Conservation (phyloP, 2,329 filamentous ascomycete species). For the Ophiostoma angusticollis region DNA sequence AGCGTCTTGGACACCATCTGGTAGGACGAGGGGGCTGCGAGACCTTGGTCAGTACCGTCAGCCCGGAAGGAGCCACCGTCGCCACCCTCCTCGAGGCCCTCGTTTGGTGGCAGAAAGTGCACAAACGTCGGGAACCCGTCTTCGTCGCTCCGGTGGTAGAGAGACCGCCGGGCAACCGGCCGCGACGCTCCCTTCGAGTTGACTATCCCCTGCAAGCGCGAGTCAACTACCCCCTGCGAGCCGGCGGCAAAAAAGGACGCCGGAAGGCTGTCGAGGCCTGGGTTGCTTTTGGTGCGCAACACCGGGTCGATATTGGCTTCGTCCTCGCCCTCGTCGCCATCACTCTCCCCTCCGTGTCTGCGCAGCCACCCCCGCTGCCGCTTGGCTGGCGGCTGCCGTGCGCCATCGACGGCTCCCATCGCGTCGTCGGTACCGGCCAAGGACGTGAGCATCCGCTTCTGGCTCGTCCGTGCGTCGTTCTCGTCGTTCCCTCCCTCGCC, state of each 20-base stretch:
- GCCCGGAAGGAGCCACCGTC: background rate
- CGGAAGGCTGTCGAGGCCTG: slow-evolving; percentile 12
- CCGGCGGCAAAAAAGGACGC: slow-evolving; percentile 7
- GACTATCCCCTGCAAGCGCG: no score
- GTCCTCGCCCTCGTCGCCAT: background rate
- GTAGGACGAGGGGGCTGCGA: slow-evolving; percentile 2
- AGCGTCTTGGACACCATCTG: slow-evolving; percentile 1
- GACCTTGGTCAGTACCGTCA: background rate
- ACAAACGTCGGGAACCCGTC: background rate
- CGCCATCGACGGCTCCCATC: no score
- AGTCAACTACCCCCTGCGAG: no score
- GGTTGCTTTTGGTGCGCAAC: slow-evolving; percentile 8
- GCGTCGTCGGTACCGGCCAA: no score
- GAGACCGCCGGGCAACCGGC: no score
- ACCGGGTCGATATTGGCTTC: slow-evolving; percentile 9
- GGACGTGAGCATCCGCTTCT: no score
- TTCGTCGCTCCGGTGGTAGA: background rate
- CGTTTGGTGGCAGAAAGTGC: slow-evolving; percentile 12
- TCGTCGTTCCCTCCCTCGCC: slow-evolving; percentile 8
- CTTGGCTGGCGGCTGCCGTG: no score
- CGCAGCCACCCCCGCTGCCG: background rate
- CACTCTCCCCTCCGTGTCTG: background rate
- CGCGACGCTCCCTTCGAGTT: no score
- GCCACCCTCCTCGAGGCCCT: slow-evolving; percentile 5
- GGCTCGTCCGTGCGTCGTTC: no score